These are phyloP conservation scores for Phytophthora multivora DNA, from an alignment of 352 stramenopile genomes.

Conservation along the genomic window DNA sequence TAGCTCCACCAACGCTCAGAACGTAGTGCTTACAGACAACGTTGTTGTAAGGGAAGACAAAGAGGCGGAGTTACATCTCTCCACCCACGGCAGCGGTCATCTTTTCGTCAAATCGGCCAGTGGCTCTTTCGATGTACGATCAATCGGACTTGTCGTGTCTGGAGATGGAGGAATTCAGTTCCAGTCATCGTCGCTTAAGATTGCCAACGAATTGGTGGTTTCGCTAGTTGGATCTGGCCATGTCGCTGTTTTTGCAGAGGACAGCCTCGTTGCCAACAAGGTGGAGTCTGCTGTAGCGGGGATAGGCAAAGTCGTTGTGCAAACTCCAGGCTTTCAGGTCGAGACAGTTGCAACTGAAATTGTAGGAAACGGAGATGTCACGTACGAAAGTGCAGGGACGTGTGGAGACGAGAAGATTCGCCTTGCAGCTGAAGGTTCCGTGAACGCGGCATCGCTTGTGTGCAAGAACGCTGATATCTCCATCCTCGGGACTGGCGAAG, in stretches of 20 bases:
- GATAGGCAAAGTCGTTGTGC: conserved; percentile 37
- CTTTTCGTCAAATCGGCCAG: conserved; percentile 17
- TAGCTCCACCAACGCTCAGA: conserved; percentile 15
- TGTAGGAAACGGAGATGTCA: conserved; percentile 39
- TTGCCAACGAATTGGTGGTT: conserved; percentile 26
- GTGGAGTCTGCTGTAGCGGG: conserved; percentile 34
- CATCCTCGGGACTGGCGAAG: conserved; percentile 46
- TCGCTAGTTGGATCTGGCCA: conserved; percentile 20
- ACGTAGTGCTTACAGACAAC: conserved; percentile 36
- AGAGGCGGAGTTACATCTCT: conserved; percentile 26
- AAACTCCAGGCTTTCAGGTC: conserved; percentile 16
- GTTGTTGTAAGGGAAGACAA: conserved; percentile 39
- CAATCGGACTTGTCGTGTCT: conserved; percentile 13
- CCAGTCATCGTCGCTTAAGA: conserved; percentile 18
- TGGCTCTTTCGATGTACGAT: conserved; percentile 15
- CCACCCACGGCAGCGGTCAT: conserved; percentile 21
- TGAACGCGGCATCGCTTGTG: conserved; percentile 48
- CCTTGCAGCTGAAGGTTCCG: conserved; percentile 38
- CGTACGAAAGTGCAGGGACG: conserved; percentile 38
- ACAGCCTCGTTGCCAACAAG: conserved; percentile 21
- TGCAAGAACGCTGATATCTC: conserved; percentile 44
- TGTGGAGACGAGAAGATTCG: conserved; percentile 37
- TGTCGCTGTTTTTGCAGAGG: conserved; percentile 31
- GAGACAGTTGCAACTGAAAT: conserved; percentile 30
- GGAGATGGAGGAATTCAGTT: conserved; percentile 41